Conservation (phyloP, 1,139 yeast species). For the Pichia sp. region DNA sequence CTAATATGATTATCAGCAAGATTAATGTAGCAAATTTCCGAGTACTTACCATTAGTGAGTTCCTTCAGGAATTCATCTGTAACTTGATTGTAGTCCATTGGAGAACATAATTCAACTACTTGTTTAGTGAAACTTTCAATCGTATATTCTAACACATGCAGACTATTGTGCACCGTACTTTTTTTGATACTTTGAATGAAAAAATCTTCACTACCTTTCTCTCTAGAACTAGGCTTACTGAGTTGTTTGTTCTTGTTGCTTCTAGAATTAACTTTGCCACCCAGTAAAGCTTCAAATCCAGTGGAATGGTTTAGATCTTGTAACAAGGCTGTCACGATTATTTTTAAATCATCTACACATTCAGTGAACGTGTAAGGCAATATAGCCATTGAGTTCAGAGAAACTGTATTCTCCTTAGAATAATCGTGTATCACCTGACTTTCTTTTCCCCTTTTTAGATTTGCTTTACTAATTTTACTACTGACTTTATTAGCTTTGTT, state of each 20-base stretch:
- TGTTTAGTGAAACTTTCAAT: conserved; percentile 2
- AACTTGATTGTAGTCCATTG: not conserved
- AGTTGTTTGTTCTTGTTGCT: not conserved
- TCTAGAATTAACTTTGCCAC: no score
- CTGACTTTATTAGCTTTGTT: no score
- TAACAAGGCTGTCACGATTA: conserved; percentile 1
- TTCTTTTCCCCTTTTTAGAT: no score
- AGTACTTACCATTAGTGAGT: not conserved
- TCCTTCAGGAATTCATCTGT: not conserved
- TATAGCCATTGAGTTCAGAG: no score
- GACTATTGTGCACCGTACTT: no score
- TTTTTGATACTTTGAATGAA: not conserved
- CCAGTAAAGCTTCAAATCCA: no score
- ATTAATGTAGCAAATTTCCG: conserved; percentile 1
- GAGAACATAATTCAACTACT: conserved; percentile 7
- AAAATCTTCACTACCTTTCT: not conserved
- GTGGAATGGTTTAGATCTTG: no score
- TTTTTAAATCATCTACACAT: conserved; percentile 8
- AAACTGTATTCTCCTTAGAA: no score
- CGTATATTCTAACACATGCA: not conserved
- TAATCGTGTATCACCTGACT: no score
- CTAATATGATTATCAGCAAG: not conserved
- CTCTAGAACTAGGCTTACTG: not conserved
- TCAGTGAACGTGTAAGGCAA: conserved; percentile 5
- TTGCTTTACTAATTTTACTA: no score